Percentiles rank a stretch among this genome's conserved stretches.
Evolutionary conservation across 257 asterid genomes (phyloP).

Genomic region (Haberlea rhodopensis): DNA sequence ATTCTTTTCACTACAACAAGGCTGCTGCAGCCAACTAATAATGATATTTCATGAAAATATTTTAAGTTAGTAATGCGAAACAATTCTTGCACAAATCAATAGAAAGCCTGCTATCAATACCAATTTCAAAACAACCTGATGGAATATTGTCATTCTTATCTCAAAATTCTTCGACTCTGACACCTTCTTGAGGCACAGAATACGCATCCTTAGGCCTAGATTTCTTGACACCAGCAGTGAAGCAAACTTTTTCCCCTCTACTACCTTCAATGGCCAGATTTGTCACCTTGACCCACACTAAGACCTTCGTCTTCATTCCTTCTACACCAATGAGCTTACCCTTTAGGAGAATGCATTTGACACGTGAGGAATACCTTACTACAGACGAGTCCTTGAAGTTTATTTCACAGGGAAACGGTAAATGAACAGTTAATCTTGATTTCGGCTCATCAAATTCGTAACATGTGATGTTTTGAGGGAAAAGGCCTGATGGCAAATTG

Average conservation of each 20-base stretch:
- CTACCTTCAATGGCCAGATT: constrained; percentile 55
- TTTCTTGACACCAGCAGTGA: constrained; percentile 81
- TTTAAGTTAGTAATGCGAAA: too few relatives aligned
- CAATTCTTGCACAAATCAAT: too few relatives aligned
- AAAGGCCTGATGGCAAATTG: constrained; percentile 70
- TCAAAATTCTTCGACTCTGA: constrained; percentile 57
- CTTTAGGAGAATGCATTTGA: constrained; percentile 68
- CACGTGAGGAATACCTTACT: constrained; percentile 53
- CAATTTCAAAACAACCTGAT: background rate
- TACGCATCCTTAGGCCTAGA: constrained; percentile 66
- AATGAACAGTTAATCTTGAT: constrained; percentile 57
- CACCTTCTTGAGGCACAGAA: constrained; percentile 50
- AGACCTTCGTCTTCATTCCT: constrained; percentile 78
- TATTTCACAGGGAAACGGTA: constrained; percentile 74
- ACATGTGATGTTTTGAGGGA: constrained; percentile 57
- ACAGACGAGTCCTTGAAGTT: constrained; percentile 65
- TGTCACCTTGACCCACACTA: constrained; percentile 81
- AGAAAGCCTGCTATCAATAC: background rate
- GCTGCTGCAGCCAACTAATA: too few relatives aligned
- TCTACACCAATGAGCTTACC: constrained; percentile 70
- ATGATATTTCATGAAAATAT: too few relatives aligned
- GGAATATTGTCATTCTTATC: background rate
- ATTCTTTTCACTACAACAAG: too few relatives aligned
- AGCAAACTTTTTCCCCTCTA: constrained; percentile 61
- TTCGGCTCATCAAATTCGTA: constrained; percentile 66